These are phyloP conservation scores for Geosmithia morbida DNA, from an alignment of 2,329 filamentous ascomycete genomes.

Conservation along the genomic window DNA sequence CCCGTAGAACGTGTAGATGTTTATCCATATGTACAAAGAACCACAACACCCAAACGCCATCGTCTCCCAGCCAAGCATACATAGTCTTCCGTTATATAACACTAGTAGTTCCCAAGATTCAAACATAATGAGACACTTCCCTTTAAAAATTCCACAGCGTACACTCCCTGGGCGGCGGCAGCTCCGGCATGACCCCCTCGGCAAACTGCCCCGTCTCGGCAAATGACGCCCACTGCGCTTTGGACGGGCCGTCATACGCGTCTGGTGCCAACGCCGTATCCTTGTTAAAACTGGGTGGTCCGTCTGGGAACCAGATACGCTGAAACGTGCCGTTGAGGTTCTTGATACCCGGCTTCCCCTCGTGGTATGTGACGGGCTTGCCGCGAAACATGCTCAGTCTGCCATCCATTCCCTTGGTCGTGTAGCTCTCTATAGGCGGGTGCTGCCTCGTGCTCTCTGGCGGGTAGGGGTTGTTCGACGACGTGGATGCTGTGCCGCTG, in stretches of 20 bases:
- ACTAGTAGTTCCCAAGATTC: no score
- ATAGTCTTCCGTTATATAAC: not conserved
- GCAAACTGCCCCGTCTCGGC: constrained; percentile 52
- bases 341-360: constrained; percentile 29
- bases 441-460: constrained; percentile 28
- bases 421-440: constrained; percentile 28
- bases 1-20: not conserved
- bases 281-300: constrained; percentile 46
- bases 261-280: constrained; percentile 47
- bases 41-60: not conserved
- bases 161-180: constrained; percentile 68
- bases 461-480: constrained; percentile 22
- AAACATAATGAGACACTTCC: not conserved
- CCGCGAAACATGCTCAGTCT: constrained; percentile 47
- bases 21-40: not conserved
- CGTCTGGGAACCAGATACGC: constrained; percentile 61
- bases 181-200: constrained; percentile 56
- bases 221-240: constrained; percentile 50
- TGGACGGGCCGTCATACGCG: constrained; percentile 43
- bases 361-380: constrained; percentile 44
- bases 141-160: constrained; percentile 55
- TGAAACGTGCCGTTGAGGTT: constrained; percentile 40
- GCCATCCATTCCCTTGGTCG: constrained; percentile 23
- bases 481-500: constrained; percentile 3
- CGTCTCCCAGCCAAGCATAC: not conserved